Evolutionary conservation across 306 rosid genomes (phyloP).

Genomic region (Amphicarpaea edgeworthii): DNA sequence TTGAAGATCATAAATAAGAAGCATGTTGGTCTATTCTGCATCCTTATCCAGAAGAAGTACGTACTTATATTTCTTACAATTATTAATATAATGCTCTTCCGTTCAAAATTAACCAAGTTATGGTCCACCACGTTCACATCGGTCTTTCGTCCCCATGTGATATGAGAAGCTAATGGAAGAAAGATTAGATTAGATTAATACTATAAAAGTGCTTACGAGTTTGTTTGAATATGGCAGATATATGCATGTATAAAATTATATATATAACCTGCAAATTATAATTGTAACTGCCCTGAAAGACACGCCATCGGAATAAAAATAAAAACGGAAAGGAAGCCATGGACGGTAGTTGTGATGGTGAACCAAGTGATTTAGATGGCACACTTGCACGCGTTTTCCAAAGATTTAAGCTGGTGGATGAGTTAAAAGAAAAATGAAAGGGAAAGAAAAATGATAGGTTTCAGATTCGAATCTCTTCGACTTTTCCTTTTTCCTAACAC

Average conservation of each 20-base stretch:
- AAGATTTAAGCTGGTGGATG: too few species aligned
- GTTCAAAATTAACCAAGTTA: not conserved
- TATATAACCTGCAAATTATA: too few species aligned
- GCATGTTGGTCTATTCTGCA: slow-evolving; percentile 13
- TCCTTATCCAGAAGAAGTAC: slow-evolving; percentile 20
- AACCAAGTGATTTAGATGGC: slow-evolving; percentile 37
- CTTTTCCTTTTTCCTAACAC: too few species aligned
- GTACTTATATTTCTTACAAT: not conserved
- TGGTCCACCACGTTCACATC: slow-evolving; percentile 37
- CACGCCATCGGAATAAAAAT: slow-evolving; percentile 37
- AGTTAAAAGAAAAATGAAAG: too few species aligned
- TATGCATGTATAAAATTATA: not conserved
- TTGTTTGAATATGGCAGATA: not conserved
- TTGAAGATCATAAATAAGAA: too few species aligned
- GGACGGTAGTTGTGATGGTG: slow-evolving; percentile 28
- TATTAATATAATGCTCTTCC: not conserved
- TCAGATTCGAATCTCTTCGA: too few species aligned
- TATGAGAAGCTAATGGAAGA: not conserved
- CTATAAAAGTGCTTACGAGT: slow-evolving; percentile 10
- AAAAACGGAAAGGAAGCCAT: slow-evolving; percentile 14
- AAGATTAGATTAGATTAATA: not conserved
- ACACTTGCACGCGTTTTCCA: too few species aligned
- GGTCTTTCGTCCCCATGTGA: slow-evolving; percentile 18
- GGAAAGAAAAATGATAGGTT: too few species aligned
- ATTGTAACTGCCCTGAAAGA: slow-evolving; percentile 22